These are phyloP conservation scores for Xerocomus spinulosus DNA, from an alignment of 768 basidiomycete species.

Conservation along the genomic window DNA sequence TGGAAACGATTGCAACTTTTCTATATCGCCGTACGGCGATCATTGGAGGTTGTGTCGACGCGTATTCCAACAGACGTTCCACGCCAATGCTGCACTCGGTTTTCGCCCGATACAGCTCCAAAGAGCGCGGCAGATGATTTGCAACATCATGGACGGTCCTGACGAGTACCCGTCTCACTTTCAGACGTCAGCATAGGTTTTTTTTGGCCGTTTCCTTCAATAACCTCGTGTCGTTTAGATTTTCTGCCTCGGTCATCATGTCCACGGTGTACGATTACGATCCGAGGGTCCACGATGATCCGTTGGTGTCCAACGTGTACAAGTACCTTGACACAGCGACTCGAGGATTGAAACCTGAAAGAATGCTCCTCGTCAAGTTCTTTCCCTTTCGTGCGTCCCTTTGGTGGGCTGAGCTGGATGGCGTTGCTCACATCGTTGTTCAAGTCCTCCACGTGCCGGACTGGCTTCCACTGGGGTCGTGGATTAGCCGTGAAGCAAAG, in stretches of 20 bases:
- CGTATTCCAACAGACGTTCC: constrained; percentile 6
- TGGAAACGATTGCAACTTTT: constrained; percentile 4
- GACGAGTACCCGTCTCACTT: not conserved
- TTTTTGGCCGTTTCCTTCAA: not conserved
- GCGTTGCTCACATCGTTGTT: not conserved
- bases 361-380: constrained; percentile 1
- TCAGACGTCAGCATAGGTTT: not conserved
- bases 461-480: not conserved
- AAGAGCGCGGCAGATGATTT: not conserved
- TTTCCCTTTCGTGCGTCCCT: constrained; percentile 9
- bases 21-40: not conserved
- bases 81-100: not conserved
- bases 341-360: not conserved
- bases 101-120: constrained; percentile 6
- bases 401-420: not conserved
- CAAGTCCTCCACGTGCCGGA: not conserved
- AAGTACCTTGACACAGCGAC: not conserved
- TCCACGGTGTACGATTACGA: not conserved
- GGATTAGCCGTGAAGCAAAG: not conserved
- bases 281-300: not conserved
- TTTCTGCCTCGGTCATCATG: not conserved
- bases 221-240: not conserved
- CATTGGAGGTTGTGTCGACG: constrained; percentile 1
- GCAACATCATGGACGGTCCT: not conserved
- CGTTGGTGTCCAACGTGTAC: not conserved